phyloP scores from a whole-genome alignment of 2,329 filamentous ascomycete genomes.

The Exophiala alcalophila region DNA sequence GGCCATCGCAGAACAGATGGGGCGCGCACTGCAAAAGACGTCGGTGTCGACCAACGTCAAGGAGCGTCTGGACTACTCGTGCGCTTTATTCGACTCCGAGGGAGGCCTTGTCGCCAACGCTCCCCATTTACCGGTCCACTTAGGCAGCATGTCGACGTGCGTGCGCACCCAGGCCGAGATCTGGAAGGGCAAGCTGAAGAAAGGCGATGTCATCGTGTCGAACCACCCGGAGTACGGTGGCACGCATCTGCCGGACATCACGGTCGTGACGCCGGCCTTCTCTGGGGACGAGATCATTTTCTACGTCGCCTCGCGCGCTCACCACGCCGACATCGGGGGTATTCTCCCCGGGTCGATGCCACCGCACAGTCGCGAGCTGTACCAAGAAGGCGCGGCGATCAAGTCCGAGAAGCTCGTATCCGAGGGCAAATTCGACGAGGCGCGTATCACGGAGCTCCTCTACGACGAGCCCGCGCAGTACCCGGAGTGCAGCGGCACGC shows the following conservation, averaged over 20 bases:
- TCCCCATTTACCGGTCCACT: conserved; percentile 73
- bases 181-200: conserved; percentile 73
- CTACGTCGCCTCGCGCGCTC: conserved; percentile 75
- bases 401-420: conserved; percentile 57
- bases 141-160: conserved; percentile 77
- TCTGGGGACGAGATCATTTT: conserved; percentile 67
- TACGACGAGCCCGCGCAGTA: conserved; percentile 71
- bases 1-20: conserved; percentile 60
- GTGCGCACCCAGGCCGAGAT: conserved; percentile 72
- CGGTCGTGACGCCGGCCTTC: conserved; percentile 76
- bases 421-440: conserved; percentile 66
- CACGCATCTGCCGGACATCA: conserved; percentile 80
- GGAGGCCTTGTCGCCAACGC: conserved; percentile 73
- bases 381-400: conserved; percentile 64
- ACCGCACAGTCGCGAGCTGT: conserved; percentile 66
- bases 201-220: conserved; percentile 76
- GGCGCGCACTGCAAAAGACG: conserved; percentile 55
- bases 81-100: conserved; percentile 68
- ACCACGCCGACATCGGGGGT: conserved; percentile 82
- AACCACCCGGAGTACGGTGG: conserved; percentile 83
- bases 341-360: conserved; percentile 83
- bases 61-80: conserved; percentile 74
- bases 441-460: conserved; percentile 68
- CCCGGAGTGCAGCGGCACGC: conserved; percentile 72
- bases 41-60: conserved; percentile 68